These are phyloP conservation scores for Alloascoidea hylecoeti DNA, from an alignment of 805 yeast species.

Conservation along the genomic window DNA sequence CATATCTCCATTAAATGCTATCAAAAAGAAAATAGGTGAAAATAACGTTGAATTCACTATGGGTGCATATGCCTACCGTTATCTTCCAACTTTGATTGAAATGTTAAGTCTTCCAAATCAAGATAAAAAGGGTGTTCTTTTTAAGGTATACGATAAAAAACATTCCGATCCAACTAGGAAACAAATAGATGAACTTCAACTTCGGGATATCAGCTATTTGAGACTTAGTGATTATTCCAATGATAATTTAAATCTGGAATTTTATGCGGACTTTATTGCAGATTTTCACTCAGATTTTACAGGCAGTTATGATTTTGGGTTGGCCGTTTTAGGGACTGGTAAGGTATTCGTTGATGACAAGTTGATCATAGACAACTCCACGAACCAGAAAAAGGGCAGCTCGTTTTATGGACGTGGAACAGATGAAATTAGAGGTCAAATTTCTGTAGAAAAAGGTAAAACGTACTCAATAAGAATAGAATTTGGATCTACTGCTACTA, in stretches of 20 bases:
- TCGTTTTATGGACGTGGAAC: conserved; percentile 43
- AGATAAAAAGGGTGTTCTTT: too few species aligned
- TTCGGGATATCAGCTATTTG: too few species aligned
- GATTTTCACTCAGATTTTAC: conserved; percentile 29
- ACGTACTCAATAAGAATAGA: conserved; percentile 30
- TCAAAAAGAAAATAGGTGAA: too few species aligned
- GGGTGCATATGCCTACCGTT: too few species aligned
- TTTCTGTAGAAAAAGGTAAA: conserved; percentile 27
- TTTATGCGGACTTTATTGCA: conserved; percentile 30
- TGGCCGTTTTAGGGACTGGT: conserved; percentile 40
- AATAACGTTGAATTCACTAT: too few species aligned
- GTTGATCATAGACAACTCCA: conserved; percentile 40
- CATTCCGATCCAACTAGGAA: too few species aligned
- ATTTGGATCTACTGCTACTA: conserved; percentile 37
- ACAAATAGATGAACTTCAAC: too few species aligned
- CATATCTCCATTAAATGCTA: conserved; percentile 30
- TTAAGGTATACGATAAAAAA: too few species aligned
- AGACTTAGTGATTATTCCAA: too few species aligned
- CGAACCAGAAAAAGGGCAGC: conserved; percentile 32
- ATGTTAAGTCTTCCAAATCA: too few species aligned
- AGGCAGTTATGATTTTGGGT: conserved; percentile 37
- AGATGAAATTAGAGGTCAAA: conserved; percentile 27
- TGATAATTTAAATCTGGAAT: too few species aligned
- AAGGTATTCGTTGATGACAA: conserved; percentile 36
- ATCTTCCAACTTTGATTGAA: too few species aligned